A percentile compares a stretch with the other conserved stretches of the same genome.
These are phyloP conservation scores for Cordyceps fumosorosea DNA, from an alignment of 2,329 filamentous ascomycete species.

Conservation along the genomic window DNA sequence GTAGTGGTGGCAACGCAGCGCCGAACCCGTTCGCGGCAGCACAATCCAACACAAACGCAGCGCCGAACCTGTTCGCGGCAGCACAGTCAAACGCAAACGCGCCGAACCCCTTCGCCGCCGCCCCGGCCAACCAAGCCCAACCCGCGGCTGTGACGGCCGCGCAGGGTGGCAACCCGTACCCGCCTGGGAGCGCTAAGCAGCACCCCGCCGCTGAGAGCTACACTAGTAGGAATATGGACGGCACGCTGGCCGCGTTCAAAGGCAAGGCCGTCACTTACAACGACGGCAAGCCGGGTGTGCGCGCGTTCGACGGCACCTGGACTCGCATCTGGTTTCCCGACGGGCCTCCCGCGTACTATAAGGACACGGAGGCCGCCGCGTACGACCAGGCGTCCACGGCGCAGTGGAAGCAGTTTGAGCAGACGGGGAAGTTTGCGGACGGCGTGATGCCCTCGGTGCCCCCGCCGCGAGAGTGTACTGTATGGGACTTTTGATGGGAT, in stretches of 20 bases:
- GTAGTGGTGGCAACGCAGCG: neutral
- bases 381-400: constrained; percentile 56
- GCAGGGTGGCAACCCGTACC: constrained; percentile 32
- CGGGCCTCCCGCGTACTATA: constrained; percentile 57
- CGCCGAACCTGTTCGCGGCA: constrained; percentile 14
- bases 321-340: constrained; percentile 67
- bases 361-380: constrained; percentile 53
- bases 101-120: constrained; percentile 20
- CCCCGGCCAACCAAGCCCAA: neutral
- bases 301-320: constrained; percentile 47
- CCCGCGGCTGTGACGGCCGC: constrained; percentile 14
- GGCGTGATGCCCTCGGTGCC: constrained; percentile 70
- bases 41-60: neutral
- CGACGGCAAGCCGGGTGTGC: constrained; percentile 42
- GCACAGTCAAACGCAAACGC: neutral
- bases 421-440: constrained; percentile 61
- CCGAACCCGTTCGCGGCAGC: constrained; percentile 9
- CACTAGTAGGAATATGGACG: constrained; percentile 33
- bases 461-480: constrained; percentile 68
- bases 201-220: constrained; percentile 41
- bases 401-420: constrained; percentile 58
- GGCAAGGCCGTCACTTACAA: constrained; percentile 54
- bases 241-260: constrained; percentile 53
- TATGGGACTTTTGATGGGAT: constrained; percentile 58
- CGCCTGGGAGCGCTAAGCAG: constrained; percentile 35